Conservation (phyloP, 1,139 yeast species). For the Debaryomyces robertsiae region DNA sequence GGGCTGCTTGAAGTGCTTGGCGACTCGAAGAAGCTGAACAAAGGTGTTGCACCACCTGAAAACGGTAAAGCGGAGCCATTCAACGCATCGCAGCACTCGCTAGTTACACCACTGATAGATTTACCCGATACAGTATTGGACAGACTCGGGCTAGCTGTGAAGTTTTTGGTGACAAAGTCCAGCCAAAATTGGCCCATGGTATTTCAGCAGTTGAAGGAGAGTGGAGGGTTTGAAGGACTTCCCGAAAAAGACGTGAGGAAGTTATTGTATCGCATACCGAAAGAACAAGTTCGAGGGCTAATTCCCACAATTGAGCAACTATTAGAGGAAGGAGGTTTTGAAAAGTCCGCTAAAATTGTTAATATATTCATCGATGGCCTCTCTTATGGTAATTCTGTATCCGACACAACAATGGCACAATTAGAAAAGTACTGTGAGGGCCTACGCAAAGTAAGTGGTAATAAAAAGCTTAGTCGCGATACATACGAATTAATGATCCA, state of each 20-base stretch:
- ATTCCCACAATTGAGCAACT: constrained; percentile 36
- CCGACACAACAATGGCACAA: constrained; percentile 23
- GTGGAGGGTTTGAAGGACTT: constrained; percentile 46
- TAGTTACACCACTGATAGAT: constrained; percentile 22
- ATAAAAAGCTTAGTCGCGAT: constrained; percentile 23
- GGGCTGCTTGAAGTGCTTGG: constrained; percentile 13
- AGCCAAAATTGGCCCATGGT: constrained; percentile 60
- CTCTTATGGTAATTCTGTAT: constrained; percentile 27
- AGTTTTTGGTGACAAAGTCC: constrained; percentile 45
- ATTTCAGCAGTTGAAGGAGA: constrained; percentile 42
- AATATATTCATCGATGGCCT: constrained; percentile 49
- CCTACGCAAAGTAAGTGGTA: constrained; percentile 20
- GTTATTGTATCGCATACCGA: constrained; percentile 51
- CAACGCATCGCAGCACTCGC: constrained; percentile 14
- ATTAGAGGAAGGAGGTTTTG: constrained; percentile 38
- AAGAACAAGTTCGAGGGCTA: constrained; percentile 31
- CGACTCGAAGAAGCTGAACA: neutral
- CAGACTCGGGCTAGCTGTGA: constrained; percentile 51
- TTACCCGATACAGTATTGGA: constrained; percentile 48
- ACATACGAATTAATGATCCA: constrained; percentile 41
- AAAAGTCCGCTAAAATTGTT: constrained; percentile 37
- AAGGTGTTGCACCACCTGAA: neutral
- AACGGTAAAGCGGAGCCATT: neutral
- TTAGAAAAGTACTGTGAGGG: constrained; percentile 29
- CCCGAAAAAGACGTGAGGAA: constrained; percentile 36